phyloP scores from a whole-genome alignment of 2,329 filamentous ascomycete species.

The Drechslerella coelobrocha region DNA sequence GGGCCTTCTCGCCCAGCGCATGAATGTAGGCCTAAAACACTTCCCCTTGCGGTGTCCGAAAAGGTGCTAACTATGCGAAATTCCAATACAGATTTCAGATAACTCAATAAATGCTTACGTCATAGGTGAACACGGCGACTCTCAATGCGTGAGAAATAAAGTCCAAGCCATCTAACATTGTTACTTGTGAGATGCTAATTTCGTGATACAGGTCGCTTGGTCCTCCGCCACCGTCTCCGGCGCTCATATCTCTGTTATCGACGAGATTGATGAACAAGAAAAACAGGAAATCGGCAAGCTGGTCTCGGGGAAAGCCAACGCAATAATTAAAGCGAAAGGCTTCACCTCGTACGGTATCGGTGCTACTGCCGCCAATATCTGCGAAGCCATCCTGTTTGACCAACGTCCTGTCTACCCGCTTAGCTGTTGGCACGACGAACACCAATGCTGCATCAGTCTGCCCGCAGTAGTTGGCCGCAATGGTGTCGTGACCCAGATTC shows the following conservation, averaged over 20 bases:
- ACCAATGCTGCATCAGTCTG: conserved; percentile 48
- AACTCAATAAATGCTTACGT: conserved; percentile 56
- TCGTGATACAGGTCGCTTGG: conserved; percentile 53
- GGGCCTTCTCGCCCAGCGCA: conserved; percentile 37
- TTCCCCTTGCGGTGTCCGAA: too few species aligned
- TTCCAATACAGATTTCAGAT: conserved; percentile 54
- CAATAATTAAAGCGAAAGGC: conserved; percentile 57
- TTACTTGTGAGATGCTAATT: conserved; percentile 4
- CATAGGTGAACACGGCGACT: conserved; percentile 57
- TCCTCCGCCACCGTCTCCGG: conserved; percentile 56
- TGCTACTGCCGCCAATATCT: conserved; percentile 55
- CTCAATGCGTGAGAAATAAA: conserved; percentile 53
- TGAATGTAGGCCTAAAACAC: conserved; percentile 40
- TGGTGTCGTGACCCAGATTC: conserved; percentile 33
- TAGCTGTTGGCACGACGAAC: conserved; percentile 52
- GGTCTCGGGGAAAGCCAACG: conserved; percentile 56
- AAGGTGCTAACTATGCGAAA: conserved; percentile 53
- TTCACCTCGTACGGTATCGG: conserved; percentile 57
- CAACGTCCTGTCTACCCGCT: conserved; percentile 56
- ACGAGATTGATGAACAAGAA: conserved; percentile 52
- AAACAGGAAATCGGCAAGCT: conserved; percentile 54
- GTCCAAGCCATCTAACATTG: neutral
- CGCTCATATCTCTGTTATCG: conserved; percentile 52
- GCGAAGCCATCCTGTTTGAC: conserved; percentile 56
- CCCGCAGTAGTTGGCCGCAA: conserved; percentile 42